A percentile compares a stretch with the other conserved stretches of the same genome.
Conservation (phyloP, 208 protist genomes). For the Trypanosomatidae sp. region DNA sequence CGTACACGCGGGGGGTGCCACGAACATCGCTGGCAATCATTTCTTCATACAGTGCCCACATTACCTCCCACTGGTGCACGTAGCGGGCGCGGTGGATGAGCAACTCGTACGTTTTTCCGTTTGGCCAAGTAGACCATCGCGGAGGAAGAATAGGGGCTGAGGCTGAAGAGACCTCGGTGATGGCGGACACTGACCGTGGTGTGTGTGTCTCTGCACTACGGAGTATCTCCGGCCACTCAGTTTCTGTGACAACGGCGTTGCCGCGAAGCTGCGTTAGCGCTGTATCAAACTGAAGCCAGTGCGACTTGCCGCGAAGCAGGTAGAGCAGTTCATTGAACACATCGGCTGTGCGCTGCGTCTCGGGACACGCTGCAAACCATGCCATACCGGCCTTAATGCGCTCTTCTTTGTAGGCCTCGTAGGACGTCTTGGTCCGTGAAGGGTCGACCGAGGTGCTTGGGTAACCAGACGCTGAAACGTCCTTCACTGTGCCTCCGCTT, state of each 20-base stretch:
- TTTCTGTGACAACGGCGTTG: constrained; percentile 25
- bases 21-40: constrained; percentile 36
- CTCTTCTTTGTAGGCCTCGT: constrained; percentile 62
- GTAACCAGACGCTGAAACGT: not conserved
- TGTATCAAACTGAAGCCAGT: constrained; percentile 47
- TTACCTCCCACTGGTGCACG: constrained; percentile 58
- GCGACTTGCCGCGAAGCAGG: constrained; percentile 47
- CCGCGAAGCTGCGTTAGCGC: constrained; percentile 63
- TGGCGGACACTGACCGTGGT: not conserved
- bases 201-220: not conserved
- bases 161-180: not conserved
- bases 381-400: constrained; percentile 40
- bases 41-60: constrained; percentile 77
- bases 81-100: constrained; percentile 60
- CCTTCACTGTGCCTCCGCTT: not conserved
- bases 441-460: not conserved
- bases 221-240: constrained; percentile 4
- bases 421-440: constrained; percentile 22
- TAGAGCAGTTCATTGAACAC: constrained; percentile 84
- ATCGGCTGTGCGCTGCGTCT: constrained; percentile 36
- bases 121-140: constrained; percentile 49
- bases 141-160: constrained; percentile 28
- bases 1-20: constrained; percentile 62
- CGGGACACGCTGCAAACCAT: constrained; percentile 66
- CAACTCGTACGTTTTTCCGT: constrained; percentile 76